Evolutionary conservation across 805 yeast genomes (phyloP).

Genomic region (Spathaspora gorwiae): DNA sequence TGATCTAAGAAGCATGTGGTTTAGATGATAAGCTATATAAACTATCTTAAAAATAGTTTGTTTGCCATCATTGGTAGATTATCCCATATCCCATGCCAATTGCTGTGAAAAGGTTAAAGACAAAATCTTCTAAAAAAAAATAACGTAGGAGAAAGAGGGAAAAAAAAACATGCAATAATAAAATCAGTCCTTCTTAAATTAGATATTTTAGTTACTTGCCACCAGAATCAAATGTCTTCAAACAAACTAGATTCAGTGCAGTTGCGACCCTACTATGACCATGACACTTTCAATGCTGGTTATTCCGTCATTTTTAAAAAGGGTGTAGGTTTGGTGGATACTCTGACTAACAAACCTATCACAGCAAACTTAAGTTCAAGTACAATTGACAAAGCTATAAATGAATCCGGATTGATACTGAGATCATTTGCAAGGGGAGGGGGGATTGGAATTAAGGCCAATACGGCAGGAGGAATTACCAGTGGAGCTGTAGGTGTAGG

Average conservation of each 20-base stretch:
- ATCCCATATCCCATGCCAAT: too few relatives aligned
- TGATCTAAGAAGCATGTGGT: too few relatives aligned
- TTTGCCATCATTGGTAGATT: too few relatives aligned
- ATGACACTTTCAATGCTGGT: conserved; percentile 63
- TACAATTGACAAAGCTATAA: conserved; percentile 11
- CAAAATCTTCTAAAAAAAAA: too few relatives aligned
- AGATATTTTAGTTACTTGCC: too few relatives aligned
- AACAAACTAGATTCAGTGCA: conserved; percentile 7
- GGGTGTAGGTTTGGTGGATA: conserved; percentile 56
- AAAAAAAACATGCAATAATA: too few relatives aligned
- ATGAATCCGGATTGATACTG: conserved; percentile 5
- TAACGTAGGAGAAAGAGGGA: too few relatives aligned
- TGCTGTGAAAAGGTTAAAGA: too few relatives aligned
- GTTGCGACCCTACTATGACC: conserved; percentile 66
- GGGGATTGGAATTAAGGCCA: conserved; percentile 5
- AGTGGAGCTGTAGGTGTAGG: background rate
- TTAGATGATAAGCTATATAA: too few relatives aligned
- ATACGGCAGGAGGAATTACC: background rate
- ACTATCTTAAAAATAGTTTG: too few relatives aligned
- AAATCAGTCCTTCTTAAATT: too few relatives aligned
- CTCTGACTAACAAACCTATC: conserved; percentile 33
- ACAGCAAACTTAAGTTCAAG: conserved; percentile 22
- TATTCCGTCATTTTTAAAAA: conserved; percentile 58
- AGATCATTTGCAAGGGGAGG: conserved; percentile 6
- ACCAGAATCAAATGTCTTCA: too few relatives aligned